phyloP scores from a whole-genome alignment of 139 green algal genomes.

The Diplosphaera chodatii region DNA sequence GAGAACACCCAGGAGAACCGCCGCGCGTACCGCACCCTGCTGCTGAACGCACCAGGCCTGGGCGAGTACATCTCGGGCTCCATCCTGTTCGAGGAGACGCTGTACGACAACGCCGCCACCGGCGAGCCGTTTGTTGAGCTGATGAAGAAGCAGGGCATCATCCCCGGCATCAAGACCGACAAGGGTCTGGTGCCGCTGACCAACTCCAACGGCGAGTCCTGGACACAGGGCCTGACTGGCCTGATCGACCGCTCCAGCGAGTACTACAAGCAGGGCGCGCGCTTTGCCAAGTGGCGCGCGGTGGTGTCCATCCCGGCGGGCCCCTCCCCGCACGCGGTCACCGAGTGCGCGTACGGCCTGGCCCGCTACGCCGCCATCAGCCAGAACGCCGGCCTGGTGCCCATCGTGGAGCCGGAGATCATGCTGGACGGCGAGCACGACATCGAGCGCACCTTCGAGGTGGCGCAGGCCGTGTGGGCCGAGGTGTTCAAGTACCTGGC shows the following conservation, averaged over 20 bases:
- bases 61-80: conserved; percentile 86
- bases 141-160: conserved; percentile 63
- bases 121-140: conserved; percentile 84
- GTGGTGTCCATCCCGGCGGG: conserved; percentile 85
- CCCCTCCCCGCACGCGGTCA: conserved; percentile 63
- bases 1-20: conserved; percentile 99
- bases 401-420: conserved; percentile 99
- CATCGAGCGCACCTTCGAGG: conserved; percentile 82
- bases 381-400: conserved; percentile 88
- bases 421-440: conserved; percentile 91
- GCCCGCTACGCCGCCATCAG: conserved; percentile 95
- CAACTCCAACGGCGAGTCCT: conserved; percentile 90
- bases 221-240: conserved; percentile 94
- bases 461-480: conserved; percentile 83
- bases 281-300: conserved; percentile 96
- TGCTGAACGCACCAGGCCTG: conserved; percentile 84
- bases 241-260: conserved; percentile 81
- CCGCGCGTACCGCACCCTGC: conserved; percentile 91
- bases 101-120: conserved; percentile 86
- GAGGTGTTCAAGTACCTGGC: conserved; percentile 98
- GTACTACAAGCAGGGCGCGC: conserved; percentile 98
- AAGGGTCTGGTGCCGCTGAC: conserved; percentile 91
- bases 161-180: conserved; percentile 88
- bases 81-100: conserved; percentile 99
- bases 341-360: conserved; percentile 93